Base-by-base conservation (phyloP, 192 early-diverging fungal species). In the Entophlyctis helioformis region DNA sequence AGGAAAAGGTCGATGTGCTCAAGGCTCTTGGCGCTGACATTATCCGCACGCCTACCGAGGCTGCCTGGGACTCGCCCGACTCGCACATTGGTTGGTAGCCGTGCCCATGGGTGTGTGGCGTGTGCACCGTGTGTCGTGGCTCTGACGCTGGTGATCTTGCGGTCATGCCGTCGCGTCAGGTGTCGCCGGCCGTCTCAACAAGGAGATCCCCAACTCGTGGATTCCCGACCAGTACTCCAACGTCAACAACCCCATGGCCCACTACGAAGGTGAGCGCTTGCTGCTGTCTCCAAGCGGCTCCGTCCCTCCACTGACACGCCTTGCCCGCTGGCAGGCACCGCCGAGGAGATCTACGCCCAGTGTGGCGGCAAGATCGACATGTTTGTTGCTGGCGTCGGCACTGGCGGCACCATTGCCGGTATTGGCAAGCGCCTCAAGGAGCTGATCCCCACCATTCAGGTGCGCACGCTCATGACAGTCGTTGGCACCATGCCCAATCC, bases 1-100 rank as follows among this genome's bases (percentile, higher is more conserved):
- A 96, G 67, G 96, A 99, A 65, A 99, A 99, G 78, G 94, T 96
- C 16, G 96, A 96, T 60, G 86, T 99, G 4, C 73, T 99, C 51
- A 96, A 96, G 54, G 92, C 89, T 8, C 69, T 99, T 19, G 94
- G 92, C 24, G 92, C 96, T 22, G 92, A 99, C 60, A 97, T 94
- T 57, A 81, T 95, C 50, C 86, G 96, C 50, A 99, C 96, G 23
- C 96, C 96, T 27, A 99, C 96, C 10, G 96, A 99, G 60, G 96
- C 96, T 22, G 94, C 92, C 13, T 96, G 89, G 88, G 96, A 97
- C 64, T 77, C 92, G 42, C 93, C 93, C 43, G 92, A 99, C 56
- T 94, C 91, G 27, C 93, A 99, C 63, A 99, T 99, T 62, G 87
- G 72, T 49, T 8, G 10, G 36, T 11, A 44, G 3, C 18, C 33